A percentile compares a stretch with the other conserved stretches of the same genome.
Evolutionary conservation across 2,329 filamentous ascomycete genomes (phyloP).

Genomic region (Exophiala sp.): DNA sequence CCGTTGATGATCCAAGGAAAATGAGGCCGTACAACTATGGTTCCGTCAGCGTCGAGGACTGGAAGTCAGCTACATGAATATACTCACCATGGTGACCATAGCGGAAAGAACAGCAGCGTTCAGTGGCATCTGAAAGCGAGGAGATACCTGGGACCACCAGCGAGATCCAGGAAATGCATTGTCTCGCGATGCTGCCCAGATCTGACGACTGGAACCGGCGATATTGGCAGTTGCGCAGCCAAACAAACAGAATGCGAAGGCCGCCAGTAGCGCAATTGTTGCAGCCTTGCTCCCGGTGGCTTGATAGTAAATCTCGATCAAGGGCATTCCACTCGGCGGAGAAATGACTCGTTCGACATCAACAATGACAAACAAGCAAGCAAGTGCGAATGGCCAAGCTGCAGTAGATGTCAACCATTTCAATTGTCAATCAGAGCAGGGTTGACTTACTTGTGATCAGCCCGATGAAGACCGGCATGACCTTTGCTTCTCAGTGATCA

Average conservation of each 20-base stretch:
- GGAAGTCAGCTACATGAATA: not conserved
- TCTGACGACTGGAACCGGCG: slow-evolving; percentile 31
- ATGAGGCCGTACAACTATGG: slow-evolving; percentile 46
- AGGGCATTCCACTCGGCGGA: slow-evolving; percentile 45
- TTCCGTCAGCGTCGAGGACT: slow-evolving; percentile 38
- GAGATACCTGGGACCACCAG: slow-evolving; percentile 32
- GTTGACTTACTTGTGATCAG: not conserved
- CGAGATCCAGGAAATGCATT: slow-evolving; percentile 43
- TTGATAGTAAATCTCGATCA: slow-evolving; percentile 50
- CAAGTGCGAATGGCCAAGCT: not conserved
- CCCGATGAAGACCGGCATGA: not conserved
- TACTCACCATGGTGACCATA: slow-evolving; percentile 3
- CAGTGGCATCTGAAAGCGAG: slow-evolving; percentile 39
- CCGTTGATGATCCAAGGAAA: slow-evolving; percentile 48
- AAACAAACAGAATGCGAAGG: slow-evolving; percentile 38
- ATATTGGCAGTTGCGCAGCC: slow-evolving; percentile 12
- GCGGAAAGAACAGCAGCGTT: slow-evolving; percentile 45
- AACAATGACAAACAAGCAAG: slow-evolving; percentile 38
- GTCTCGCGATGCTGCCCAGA: slow-evolving; percentile 50
- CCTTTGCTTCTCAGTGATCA: not conserved
- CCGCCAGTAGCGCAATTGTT: slow-evolving; percentile 46
- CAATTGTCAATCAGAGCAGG: not conserved
- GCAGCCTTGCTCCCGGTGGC: slow-evolving; percentile 43
- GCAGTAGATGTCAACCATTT: not conserved
- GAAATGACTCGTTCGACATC: slow-evolving; percentile 39